Base-by-base conservation (phyloP, 768 basidiomycete genomes). In the Termitomyces sp. region DNA sequence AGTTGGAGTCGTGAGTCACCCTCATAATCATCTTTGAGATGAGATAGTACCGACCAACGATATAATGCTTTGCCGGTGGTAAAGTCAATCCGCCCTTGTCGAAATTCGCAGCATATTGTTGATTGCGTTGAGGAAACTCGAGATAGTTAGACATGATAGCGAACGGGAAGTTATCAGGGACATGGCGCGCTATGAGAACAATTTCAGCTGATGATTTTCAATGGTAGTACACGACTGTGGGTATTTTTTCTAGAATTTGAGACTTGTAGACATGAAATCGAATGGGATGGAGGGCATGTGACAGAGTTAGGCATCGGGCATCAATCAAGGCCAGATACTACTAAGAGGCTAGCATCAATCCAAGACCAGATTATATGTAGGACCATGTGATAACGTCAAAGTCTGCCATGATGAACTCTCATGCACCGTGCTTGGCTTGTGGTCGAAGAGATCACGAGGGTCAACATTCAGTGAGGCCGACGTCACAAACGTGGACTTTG, bases 61-160 rank as follows among this genome's bases (percentile, higher is more conserved):
- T 64, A 21, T 69, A 58, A 41, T 68, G 69, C 61, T 72, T 75
- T 3, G 69, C 63, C 1, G 75, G 75, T 17, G 73, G 73, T 35
- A 75, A 54, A 5, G 65, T 52, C 30, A 75, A 63, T 43, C 65
- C 52, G 14, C 73, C 72, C 63, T 80, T 76, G 59, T 75, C 70
- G 59, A 83, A 83, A 53, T 60, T 67, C 25, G 75, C 68, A 52
- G 67, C 76, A 65, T 85, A 85, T 21, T 63, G 49, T 46, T 71
- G 70, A 65, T 84, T 85, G 19, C 72, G 68, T 47, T 68, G 51
- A 19, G 60, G 53, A 59, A 81, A 79, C 16, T 72, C 63, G 51
- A 68, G 60, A 60, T 70, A 63, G 37, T 59, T 66, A 42, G 70
- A 59, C 69, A 72, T 50, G 17, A 39, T 7, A 11, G 23, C 17